Evolutionary conservation across 2,329 filamentous ascomycete genomes (phyloP).

Genomic region (Trichophaea hybrida): DNA sequence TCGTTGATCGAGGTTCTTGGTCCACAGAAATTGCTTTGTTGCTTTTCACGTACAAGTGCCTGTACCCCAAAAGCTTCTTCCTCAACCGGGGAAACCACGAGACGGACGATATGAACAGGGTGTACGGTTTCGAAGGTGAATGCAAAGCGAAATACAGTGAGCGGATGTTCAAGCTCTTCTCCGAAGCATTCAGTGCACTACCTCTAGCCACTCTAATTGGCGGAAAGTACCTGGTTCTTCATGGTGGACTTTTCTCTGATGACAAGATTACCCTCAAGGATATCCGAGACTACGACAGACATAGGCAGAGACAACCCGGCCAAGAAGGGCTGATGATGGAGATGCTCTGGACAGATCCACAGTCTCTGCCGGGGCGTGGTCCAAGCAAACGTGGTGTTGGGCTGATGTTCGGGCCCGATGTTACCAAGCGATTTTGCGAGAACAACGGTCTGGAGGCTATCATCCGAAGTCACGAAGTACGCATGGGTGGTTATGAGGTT

Average conservation of each 20-base stretch:
- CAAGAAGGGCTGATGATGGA: constrained; percentile 98
- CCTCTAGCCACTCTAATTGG: constrained; percentile 86
- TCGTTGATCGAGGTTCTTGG: constrained; percentile 95
- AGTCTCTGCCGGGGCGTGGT: constrained; percentile 67
- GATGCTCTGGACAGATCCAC: constrained; percentile 98
- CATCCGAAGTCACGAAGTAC: constrained; percentile 92
- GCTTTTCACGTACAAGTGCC: constrained; percentile 93
- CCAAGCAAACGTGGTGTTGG: constrained; percentile 95
- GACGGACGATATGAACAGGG: constrained; percentile 97
- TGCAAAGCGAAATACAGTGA: constrained; percentile 98
- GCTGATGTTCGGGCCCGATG: constrained; percentile 89
- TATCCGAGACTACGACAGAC: constrained; percentile 80
- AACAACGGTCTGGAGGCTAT: constrained; percentile 88
- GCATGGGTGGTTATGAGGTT: constrained; percentile 98
- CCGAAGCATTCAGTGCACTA: constrained; percentile 89
- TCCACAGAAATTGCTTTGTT: constrained; percentile 91
- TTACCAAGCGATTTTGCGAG: constrained; percentile 93
- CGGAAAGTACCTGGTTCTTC: constrained; percentile 77
- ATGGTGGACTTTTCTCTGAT: constrained; percentile 90
- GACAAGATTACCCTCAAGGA: constrained; percentile 86
- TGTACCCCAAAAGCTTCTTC: constrained; percentile 77
- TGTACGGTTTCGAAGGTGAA: constrained; percentile 96
- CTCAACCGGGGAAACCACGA: constrained; percentile 97
- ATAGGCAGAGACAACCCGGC: constrained; percentile 81
- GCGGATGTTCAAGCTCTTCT: constrained; percentile 90